A percentile compares a stretch with the other conserved stretches of the same genome.
Evolutionary conservation across 2,329 filamentous ascomycete genomes (phyloP).

Genomic region (Aspergillus unguis): DNA sequence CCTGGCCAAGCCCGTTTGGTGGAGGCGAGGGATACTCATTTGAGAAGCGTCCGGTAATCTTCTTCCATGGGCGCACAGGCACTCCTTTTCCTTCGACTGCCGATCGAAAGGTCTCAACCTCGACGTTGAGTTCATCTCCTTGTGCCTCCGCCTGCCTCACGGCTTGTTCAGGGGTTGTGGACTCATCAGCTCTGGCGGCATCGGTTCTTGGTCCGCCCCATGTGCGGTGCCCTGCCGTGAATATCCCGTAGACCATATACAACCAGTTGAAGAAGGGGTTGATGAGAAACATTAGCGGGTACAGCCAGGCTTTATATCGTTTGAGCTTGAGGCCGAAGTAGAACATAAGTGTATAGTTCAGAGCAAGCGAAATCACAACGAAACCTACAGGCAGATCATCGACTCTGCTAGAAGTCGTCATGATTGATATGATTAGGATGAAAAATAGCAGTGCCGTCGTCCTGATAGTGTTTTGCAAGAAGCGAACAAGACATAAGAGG

Average conservation of each 20-base stretch:
- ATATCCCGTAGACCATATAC: conserved; percentile 96
- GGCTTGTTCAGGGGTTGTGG: conserved; percentile 76
- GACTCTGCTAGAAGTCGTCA: conserved; percentile 77
- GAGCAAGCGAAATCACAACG: conserved; percentile 83
- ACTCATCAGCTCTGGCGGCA: conserved; percentile 71
- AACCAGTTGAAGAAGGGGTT: conserved; percentile 99
- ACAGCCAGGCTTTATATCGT: conserved; percentile 90
- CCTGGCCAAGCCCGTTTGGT: conserved; percentile 54
- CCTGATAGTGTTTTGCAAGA: conserved; percentile 94
- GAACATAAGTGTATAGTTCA: conserved; percentile 94
- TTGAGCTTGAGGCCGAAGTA: conserved; percentile 87
- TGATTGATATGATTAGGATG: conserved; percentile 81
- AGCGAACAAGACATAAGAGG: conserved; percentile 76
- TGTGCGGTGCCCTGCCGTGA: conserved; percentile 88
- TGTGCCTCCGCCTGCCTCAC: conserved; percentile 73
- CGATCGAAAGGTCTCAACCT: conserved; percentile 75
- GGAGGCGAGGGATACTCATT: conserved; percentile 57
- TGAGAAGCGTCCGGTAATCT: conserved; percentile 71
- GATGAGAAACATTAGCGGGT: conserved; percentile 90
- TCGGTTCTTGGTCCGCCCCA: conserved; percentile 95
- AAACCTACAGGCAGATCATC: conserved; percentile 84
- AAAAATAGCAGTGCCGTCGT: conserved; percentile 93
- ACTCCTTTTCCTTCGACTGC: conserved; percentile 45
- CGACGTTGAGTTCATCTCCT: conserved; percentile 85
- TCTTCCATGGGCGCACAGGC: conserved; percentile 68